phyloP scores from a whole-genome alignment of 2,329 filamentous ascomycete species.

The Pseudogymnoascus sp. region DNA sequence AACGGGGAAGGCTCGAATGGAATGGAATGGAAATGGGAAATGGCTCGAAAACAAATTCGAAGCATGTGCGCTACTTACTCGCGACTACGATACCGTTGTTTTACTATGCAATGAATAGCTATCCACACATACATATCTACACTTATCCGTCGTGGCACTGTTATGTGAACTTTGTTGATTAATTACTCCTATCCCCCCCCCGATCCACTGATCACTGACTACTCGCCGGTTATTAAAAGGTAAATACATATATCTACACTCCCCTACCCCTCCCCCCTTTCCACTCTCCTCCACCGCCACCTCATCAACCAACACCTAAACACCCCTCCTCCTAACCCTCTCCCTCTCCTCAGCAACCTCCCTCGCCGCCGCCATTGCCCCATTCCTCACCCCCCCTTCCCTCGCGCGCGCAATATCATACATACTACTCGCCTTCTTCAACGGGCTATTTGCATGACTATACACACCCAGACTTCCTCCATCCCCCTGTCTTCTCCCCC shows the following conservation, averaged over 20 bases:
- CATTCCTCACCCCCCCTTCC: slow-evolving; percentile 44
- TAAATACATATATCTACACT: not conserved
- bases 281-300: no score
- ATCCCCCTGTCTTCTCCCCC: slow-evolving; percentile 23
- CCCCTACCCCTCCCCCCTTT: no score
- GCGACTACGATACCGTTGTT: not conserved
- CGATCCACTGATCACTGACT: not conserved
- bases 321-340: slow-evolving; percentile 18
- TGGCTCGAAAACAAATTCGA: not conserved
- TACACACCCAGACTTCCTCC: slow-evolving; percentile 76
- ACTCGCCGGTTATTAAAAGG: not conserved
- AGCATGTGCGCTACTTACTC: not conserved
- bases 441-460: slow-evolving; percentile 69
- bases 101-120: not conserved
- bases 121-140: not conserved
- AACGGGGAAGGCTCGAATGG: not conserved
- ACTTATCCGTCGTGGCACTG: not conserved
- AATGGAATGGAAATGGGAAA: not conserved
- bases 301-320: not conserved
- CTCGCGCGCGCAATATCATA: slow-evolving; percentile 41
- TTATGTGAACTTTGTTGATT: not conserved
- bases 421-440: slow-evolving; percentile 67
- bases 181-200: not conserved
- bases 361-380: slow-evolving; percentile 48
- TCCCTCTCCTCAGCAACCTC: slow-evolving; percentile 24